Conservation (phyloP, 805 yeast genomes). For the Candida vaughaniae region DNA sequence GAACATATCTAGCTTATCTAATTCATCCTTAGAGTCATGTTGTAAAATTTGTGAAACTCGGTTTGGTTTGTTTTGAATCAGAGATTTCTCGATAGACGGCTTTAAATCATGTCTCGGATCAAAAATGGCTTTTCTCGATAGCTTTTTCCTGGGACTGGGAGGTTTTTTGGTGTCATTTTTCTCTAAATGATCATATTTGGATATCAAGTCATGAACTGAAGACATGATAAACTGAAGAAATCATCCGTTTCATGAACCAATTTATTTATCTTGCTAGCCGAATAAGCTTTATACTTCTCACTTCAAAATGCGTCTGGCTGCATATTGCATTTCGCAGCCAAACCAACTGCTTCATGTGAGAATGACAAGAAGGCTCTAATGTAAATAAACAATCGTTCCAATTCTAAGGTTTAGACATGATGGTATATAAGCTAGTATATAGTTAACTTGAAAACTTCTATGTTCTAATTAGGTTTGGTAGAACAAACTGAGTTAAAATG, state of each 20-base stretch:
- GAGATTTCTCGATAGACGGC: not conserved
- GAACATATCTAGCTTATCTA: not conserved
- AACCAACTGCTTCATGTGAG: conserved; percentile 65
- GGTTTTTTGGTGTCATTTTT: not conserved
- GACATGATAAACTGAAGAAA: not conserved
- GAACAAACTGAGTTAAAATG: too few species aligned
- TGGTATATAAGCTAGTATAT: too few species aligned
- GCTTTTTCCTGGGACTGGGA: not conserved
- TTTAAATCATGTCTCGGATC: conserved; percentile 7
- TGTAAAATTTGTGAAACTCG: not conserved
- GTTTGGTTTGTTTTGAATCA: conserved; percentile 2
- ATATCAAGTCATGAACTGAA: conserved; percentile 9
- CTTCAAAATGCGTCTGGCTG: not conserved
- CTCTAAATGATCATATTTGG: conserved; percentile 7
- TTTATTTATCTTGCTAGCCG: not conserved
- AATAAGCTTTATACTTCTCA: not conserved
- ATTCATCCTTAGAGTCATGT: not conserved
- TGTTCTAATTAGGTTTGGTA: too few species aligned
- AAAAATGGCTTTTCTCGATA: conserved; percentile 4
- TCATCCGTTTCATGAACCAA: not conserved
- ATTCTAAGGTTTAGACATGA: too few species aligned
- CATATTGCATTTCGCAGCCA: conserved; percentile 63
- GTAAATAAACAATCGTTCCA: conserved; percentile 4
- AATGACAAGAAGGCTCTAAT: not conserved
- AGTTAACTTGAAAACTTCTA: too few species aligned